A percentile compares a stretch with the other conserved stretches of the same genome.
phyloP scores from a whole-genome alignment of 164 flowering plant genomes.

The Liquidambar formosana region DNA sequence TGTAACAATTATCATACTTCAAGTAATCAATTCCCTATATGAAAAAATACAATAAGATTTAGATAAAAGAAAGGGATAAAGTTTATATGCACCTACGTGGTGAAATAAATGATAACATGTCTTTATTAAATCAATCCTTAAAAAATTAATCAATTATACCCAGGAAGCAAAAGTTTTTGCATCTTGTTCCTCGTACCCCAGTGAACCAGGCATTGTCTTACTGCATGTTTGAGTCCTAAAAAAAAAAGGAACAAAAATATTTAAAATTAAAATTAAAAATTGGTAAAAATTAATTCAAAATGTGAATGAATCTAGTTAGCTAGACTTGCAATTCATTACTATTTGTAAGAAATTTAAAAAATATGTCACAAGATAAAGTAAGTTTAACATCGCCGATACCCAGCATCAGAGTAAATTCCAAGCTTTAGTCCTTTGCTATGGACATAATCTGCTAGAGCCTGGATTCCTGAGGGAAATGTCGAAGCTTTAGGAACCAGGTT shows the following conservation, averaged over 20 bases:
- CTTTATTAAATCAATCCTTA: too few species aligned
- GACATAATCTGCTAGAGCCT: conserved; percentile 35
- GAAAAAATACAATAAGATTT: not conserved
- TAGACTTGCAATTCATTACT: too few species aligned
- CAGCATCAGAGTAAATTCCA: conserved; percentile 35
- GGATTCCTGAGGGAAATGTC: conserved; percentile 31
- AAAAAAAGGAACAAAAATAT: not conserved
- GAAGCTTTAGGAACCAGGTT: conserved; percentile 22
- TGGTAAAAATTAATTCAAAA: too few species aligned
- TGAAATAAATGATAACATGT: too few species aligned
- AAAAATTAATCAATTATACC: conserved; percentile 10
- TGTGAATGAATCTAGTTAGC: too few species aligned
- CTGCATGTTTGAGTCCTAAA: conserved; percentile 27
- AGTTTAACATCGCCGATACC: conserved; percentile 10
- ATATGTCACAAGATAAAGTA: too few species aligned
- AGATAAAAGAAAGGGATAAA: not conserved
- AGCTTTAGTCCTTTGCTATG: conserved; percentile 28
- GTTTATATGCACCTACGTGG: not conserved
- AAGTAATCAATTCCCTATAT: conserved; percentile 56
- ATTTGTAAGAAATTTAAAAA: too few species aligned
- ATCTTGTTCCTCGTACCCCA: conserved; percentile 34
- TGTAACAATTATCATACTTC: conserved; percentile 60
- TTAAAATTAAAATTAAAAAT: not conserved
- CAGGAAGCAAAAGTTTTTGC: conserved; percentile 38
- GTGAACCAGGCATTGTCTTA: conserved; percentile 35